These are phyloP conservation scores for Glutinoglossum americanum DNA, from an alignment of 495 filamentous ascomycete genomes.

Conservation along the genomic window DNA sequence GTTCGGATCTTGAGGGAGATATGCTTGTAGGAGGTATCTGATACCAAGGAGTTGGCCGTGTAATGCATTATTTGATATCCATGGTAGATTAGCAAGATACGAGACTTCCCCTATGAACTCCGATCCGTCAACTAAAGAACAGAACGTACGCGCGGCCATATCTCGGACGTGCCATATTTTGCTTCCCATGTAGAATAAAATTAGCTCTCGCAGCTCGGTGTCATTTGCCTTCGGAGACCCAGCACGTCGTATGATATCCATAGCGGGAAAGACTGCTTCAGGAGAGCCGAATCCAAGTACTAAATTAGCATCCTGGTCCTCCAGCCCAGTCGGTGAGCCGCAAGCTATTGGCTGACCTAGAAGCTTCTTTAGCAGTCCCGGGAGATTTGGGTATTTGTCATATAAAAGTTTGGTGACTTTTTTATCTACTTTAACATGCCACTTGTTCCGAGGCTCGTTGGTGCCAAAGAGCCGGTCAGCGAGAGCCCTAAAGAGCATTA, in stretches of 20 bases:
- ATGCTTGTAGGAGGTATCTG: conserved; percentile 19
- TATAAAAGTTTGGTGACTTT: conserved; percentile 33
- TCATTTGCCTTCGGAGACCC: conserved; percentile 26
- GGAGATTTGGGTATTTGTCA: conserved; percentile 48
- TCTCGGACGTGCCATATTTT: conserved; percentile 75
- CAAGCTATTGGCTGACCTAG: neutral
- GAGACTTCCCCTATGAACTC: conserved; percentile 29
- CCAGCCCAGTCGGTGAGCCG: neutral
- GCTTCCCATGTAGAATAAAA: conserved; percentile 41
- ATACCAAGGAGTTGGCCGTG: conserved; percentile 39
- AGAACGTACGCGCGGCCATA: conserved; percentile 64
- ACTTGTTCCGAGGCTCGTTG: conserved; percentile 26
- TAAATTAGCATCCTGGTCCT: no score
- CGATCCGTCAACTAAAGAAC: conserved; percentile 33
- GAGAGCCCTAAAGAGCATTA: conserved; percentile 70
- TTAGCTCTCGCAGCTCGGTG: conserved; percentile 22
- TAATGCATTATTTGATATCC: conserved; percentile 30
- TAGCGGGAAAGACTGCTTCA: conserved; percentile 67
- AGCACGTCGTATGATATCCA: conserved; percentile 58
- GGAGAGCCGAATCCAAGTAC: conserved; percentile 3
- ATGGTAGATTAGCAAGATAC: conserved; percentile 22
- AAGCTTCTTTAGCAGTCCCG: conserved; percentile 43
- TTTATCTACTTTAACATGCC: conserved; percentile 25
- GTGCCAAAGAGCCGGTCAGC: conserved; percentile 56
- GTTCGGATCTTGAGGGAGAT: neutral